Evolutionary conservation across 768 basidiomycete species (phyloP).

Genomic region (Mycena amicta): DNA sequence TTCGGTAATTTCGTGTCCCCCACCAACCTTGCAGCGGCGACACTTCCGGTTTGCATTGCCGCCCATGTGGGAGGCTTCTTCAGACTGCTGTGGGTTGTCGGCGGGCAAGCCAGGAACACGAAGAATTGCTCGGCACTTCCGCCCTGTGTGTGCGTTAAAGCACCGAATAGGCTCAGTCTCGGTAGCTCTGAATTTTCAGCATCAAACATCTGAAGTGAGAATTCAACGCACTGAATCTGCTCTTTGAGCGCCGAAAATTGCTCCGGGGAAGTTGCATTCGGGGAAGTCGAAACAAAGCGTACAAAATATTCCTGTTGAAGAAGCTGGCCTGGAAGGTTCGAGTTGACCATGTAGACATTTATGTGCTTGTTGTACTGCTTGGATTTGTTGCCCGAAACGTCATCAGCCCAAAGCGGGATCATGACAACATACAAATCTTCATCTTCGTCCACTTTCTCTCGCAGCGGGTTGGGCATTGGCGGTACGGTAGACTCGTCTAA

Average conservation of each 20-base stretch:
- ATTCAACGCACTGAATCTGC: conserved; percentile 1
- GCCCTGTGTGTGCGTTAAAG: conserved; percentile 12
- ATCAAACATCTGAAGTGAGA: too few species aligned
- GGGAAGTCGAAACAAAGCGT: conserved; percentile 29
- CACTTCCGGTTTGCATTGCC: conserved; percentile 37
- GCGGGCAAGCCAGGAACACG: conserved; percentile 23
- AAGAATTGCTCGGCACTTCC: conserved; percentile 15
- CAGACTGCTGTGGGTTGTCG: conserved; percentile 39
- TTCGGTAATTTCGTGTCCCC: conserved; percentile 28
- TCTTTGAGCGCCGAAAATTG: conserved; percentile 16
- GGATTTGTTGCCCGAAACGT: conserved; percentile 27
- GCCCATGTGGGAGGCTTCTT: conserved; percentile 38
- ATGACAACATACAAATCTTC: conserved; percentile 4
- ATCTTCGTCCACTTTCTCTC: not conserved
- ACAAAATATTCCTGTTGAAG: conserved; percentile 36
- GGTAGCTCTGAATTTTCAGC: too few species aligned
- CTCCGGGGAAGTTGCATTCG: conserved; percentile 32
- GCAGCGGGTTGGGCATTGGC: not conserved
- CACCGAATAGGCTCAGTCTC: conserved; percentile 4
- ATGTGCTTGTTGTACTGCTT: conserved; percentile 38
- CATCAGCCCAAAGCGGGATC: conserved; percentile 19
- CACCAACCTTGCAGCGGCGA: conserved; percentile 34
- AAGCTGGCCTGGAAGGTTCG: conserved; percentile 29
- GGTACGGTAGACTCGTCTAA: not conserved
- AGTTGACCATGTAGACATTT: conserved; percentile 32